Evolutionary conservation across 345 rosid species (phyloP).

Genomic region (Ricinus communis): DNA sequence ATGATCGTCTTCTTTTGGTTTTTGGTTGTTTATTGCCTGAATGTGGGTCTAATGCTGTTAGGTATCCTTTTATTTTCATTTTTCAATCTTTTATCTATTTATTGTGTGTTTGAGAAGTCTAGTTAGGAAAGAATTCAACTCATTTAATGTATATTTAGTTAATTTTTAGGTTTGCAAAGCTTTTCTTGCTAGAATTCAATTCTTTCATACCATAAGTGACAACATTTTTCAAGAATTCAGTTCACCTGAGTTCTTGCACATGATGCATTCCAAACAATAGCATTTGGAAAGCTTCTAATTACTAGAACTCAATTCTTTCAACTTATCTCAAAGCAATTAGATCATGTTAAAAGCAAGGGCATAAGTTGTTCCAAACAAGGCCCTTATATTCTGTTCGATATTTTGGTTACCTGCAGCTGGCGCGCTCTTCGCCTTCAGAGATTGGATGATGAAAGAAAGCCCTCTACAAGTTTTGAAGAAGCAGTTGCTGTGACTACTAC

Average conservation of each 20-base stretch:
- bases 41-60: slow-evolving; percentile 59
- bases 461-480: slow-evolving; percentile 8
- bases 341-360: neutral
- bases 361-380: neutral
- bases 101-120: neutral
- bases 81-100: neutral
- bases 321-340: neutral
- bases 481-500: slow-evolving; percentile 9
- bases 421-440: slow-evolving; percentile 78
- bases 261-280: too few species aligned
- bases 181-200: too few species aligned
- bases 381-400: slow-evolving; percentile 4
- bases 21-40: slow-evolving; percentile 55
- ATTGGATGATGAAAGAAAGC: slow-evolving; percentile 29
- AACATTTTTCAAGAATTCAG: too few species aligned
- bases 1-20: slow-evolving; percentile 71
- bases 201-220: too few species aligned
- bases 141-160: too few species aligned
- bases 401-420: slow-evolving; percentile 52
- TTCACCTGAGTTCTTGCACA: too few species aligned
- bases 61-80: slow-evolving; percentile 39
- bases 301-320: neutral
- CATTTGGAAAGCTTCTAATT: too few species aligned
- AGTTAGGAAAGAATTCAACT: too few species aligned
- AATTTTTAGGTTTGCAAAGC: too few species aligned